phyloP scores from a whole-genome alignment of 2,329 filamentous ascomycete genomes.

The Dothistroma septosporum region DNA sequence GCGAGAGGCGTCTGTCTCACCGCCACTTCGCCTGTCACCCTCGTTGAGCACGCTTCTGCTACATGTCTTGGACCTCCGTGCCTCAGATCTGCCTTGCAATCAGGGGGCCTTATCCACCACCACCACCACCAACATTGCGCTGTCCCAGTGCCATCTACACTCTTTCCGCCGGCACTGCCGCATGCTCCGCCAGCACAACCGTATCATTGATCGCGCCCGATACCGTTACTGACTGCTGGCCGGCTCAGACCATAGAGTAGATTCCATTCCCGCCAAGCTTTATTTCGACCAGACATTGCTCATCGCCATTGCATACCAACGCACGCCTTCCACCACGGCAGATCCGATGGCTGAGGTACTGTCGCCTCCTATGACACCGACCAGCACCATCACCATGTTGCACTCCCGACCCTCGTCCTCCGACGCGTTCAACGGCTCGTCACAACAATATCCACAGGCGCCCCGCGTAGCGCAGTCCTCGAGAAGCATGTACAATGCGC shows the following conservation, averaged over 20 bases:
- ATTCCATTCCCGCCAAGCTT: conserved; percentile 21
- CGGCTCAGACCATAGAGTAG: conserved; percentile 29
- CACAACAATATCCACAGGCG: conserved; percentile 34
- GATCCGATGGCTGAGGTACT: conserved; percentile 44
- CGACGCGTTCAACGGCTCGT: conserved; percentile 44
- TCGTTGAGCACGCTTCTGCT: conserved; percentile 10
- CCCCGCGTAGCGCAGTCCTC: conserved; percentile 40
- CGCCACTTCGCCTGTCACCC: neutral
- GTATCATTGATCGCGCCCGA: conserved; percentile 18
- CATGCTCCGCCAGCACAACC: conserved; percentile 11
- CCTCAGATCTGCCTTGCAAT: conserved; percentile 12
- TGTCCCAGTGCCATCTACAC: conserved; percentile 9
- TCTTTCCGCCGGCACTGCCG: conserved; percentile 8
- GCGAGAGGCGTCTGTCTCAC: conserved; percentile 1
- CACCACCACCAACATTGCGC: conserved; percentile 8
- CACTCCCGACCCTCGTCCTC: conserved; percentile 43
- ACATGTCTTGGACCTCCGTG: conserved; percentile 19
- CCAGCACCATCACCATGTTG: conserved; percentile 49
- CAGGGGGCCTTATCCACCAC: conserved; percentile 8
- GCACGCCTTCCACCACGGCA: conserved; percentile 19
- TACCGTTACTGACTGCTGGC: conserved; percentile 31
- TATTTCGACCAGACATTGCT: conserved; percentile 12
- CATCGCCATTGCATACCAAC: conserved; percentile 8
- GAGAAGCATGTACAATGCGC: conserved; percentile 43
- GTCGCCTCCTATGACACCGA: conserved; percentile 44